phyloP scores from a whole-genome alignment of 2,329 filamentous ascomycete genomes.

The Fusarium domesticum region DNA sequence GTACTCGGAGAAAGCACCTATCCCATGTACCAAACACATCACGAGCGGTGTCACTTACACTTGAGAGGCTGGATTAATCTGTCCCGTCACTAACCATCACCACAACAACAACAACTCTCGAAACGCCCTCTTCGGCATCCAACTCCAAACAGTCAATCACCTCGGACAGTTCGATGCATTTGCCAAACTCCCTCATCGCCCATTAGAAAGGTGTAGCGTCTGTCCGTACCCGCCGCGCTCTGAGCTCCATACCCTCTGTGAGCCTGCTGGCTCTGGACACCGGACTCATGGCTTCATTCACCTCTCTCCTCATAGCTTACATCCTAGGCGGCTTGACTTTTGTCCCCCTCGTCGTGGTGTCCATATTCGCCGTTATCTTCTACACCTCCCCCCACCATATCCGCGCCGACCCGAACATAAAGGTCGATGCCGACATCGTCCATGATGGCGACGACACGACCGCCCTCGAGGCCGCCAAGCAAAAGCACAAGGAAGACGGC shows the following conservation, averaged over 20 bases:
- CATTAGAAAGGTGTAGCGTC: slow-evolving; percentile 20
- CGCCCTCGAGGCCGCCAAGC: slow-evolving; percentile 60
- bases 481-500: slow-evolving; percentile 57
- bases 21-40: neutral
- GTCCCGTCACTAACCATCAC: neutral
- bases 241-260: slow-evolving; percentile 14
- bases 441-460: slow-evolving; percentile 63
- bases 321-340: slow-evolving; percentile 86
- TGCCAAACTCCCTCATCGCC: slow-evolving; percentile 4
- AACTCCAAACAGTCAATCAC: neutral
- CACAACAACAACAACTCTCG: neutral
- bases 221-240: slow-evolving; percentile 12
- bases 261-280: slow-evolving; percentile 20
- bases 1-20: too few relatives aligned
- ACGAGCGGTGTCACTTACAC: neutral
- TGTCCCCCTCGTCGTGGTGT: slow-evolving; percentile 65
- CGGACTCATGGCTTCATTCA: slow-evolving; percentile 49
- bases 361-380: slow-evolving; percentile 65
- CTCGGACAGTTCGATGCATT: slow-evolving; percentile 16
- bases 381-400: slow-evolving; percentile 59
- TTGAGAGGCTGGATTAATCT: neutral
- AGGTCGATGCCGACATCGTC: slow-evolving; percentile 42
- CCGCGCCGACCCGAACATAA: slow-evolving; percentile 33
- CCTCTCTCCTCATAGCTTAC: slow-evolving; percentile 69
- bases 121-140: neutral